phyloP scores from a whole-genome alignment of 352 stramenopile species.

The Phytophthora tubulina region DNA sequence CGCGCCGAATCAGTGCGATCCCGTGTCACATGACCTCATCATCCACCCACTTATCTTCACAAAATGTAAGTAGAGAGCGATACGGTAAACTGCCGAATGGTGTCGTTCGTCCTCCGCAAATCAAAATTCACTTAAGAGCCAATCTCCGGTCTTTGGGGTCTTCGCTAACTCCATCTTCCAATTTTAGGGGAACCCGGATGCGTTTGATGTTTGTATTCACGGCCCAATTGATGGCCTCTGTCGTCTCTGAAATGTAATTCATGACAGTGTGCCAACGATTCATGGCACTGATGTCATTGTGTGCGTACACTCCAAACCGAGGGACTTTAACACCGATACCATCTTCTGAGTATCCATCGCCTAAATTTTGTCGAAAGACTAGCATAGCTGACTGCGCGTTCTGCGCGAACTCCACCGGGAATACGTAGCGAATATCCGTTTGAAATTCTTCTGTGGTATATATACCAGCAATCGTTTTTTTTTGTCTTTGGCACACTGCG shows the following conservation, averaged over 20 bases:
- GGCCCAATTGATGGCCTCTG: conserved; percentile 1
- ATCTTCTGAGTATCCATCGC: neutral
- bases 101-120: neutral
- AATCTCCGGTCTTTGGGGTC: neutral
- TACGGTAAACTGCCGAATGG: conserved; percentile 1
- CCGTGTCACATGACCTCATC: conserved; percentile 4
- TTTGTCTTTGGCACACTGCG: conserved; percentile 1
- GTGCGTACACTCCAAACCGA: conserved; percentile 4
- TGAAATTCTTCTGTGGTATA: neutral
- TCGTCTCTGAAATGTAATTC: neutral
- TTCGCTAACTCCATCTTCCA: conserved; percentile 5
- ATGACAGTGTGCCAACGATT: conserved; percentile 5
- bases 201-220: conserved; percentile 3
- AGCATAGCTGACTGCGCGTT: conserved; percentile 8
- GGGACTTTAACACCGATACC: conserved; percentile 4
- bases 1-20: neutral
- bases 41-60: neutral
- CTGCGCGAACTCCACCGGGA: conserved; percentile 6
- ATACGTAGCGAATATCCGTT: conserved; percentile 3
- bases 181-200: neutral
- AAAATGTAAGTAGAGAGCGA: neutral
- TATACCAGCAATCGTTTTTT: conserved; percentile 15
- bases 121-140: neutral
- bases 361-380: neutral
- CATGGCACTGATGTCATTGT: conserved; percentile 9